A percentile compares a stretch with the other conserved stretches of the same genome.
Evolutionary conservation across 2,329 filamentous ascomycete genomes (phyloP).

Genomic region (Aspergillus cejpii): DNA sequence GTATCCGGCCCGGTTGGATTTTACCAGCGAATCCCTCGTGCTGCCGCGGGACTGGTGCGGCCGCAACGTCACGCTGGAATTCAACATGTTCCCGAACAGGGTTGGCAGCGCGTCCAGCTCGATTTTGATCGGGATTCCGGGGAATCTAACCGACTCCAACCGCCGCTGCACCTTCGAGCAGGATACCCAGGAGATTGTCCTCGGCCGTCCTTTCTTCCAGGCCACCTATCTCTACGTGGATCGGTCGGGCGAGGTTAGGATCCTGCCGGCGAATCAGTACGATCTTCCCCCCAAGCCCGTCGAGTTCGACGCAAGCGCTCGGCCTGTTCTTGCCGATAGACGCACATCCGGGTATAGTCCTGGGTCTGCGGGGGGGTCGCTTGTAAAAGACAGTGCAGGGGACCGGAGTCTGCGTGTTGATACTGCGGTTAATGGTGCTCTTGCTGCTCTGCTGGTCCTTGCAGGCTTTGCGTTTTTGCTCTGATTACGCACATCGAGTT

Average conservation of each 20-base stretch:
- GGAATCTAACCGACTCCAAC: not conserved
- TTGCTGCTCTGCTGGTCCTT: not conserved
- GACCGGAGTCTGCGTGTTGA: not conserved
- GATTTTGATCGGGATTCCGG: not conserved
- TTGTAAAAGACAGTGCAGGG: not conserved
- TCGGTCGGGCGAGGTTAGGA: not conserved
- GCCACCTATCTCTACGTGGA: conserved; percentile 5
- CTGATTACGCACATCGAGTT: not conserved
- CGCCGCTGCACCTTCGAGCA: not conserved
- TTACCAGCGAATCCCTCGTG: not conserved
- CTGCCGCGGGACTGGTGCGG: not conserved
- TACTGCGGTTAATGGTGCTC: not conserved
- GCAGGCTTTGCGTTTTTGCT: not conserved
- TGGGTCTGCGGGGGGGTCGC: not conserved
- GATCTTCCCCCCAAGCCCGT: not conserved
- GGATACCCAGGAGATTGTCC: not conserved
- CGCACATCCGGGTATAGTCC: not conserved
- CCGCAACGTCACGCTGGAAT: not conserved
- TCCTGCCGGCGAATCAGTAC: not conserved
- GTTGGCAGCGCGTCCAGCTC: not conserved
- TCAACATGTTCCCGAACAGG: not conserved
- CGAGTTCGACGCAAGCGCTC: not conserved
- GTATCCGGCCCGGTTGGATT: not conserved
- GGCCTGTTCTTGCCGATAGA: not conserved
- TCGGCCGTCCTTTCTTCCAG: conserved; percentile 6